Base-by-base conservation (phyloP, 2,329 filamentous ascomycete genomes). In the Plenodomus biglobosus region DNA sequence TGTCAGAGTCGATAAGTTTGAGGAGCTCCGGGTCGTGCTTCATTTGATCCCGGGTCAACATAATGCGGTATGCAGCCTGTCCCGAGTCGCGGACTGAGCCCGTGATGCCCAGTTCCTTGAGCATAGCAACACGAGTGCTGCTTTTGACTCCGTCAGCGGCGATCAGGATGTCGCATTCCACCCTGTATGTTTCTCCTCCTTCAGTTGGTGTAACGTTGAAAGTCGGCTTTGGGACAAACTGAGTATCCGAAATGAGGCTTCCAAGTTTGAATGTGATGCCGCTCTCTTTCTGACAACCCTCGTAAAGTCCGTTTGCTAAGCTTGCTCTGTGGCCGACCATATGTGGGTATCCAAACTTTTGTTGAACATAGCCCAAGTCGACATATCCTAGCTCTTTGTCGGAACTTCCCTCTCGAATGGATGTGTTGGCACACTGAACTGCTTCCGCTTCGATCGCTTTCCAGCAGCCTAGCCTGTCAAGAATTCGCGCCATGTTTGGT, bases 291-390 rank as follows among this genome's bases (percentile, higher is more conserved):
- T 83, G 76, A 72, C 88, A 92, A n/a, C 81, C 87, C 40, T 86
- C 78, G 70, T 85, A 91, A 24, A 92, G 73, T 5, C 81, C 80
- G 30, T 81, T 80, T 5, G 88, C 87, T 3, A 92, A 79, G 8
- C 85, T 87, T 0, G 85, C 79, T 17, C 89, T 83, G 67, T 94
- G 89, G 7, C 87, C 88, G 3, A 89, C 87, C 80, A 88, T 90
- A 73, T 92, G 88, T 0, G 87, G 84, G 66, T 87, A 90, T 30
- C 82, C 82, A 65, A 91, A 92, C 24, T 80, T 84, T 8, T 81
- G 73, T 41, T 80, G 75, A 54, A 92, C 84, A 58, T 90, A 84
- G 24, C 76, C 76, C 63, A 92, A 80, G 50, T 84, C 77, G 37
- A 92, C 87, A 58, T 87, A 84, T 2, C 82, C 83, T 6, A 92